These are phyloP conservation scores for Mortierella sp. DNA, from an alignment of 371 early-diverging fungal species.

Conservation along the genomic window DNA sequence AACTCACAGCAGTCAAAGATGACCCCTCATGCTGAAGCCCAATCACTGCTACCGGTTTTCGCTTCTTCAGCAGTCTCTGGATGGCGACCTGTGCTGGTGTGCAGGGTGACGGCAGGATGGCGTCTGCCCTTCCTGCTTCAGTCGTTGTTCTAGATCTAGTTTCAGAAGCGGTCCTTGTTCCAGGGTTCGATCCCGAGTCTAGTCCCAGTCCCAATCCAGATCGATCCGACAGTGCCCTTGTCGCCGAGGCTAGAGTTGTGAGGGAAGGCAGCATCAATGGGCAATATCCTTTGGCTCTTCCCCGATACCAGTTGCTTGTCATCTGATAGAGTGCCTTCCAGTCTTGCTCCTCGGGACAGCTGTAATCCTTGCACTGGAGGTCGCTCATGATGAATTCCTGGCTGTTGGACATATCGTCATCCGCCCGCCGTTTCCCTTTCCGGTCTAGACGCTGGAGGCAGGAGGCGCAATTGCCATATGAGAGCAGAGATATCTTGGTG, in stretches of 20 bases:
- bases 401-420: conserved; percentile 9
- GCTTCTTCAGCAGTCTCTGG: conserved; percentile 15
- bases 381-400: background rate
- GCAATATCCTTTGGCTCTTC: conserved; percentile 61
- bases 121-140: background rate
- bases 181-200: background rate
- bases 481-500: background rate
- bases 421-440: conserved; percentile 15
- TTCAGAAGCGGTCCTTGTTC: background rate
- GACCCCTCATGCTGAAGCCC: conserved; percentile 69
- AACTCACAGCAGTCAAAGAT: conserved; percentile 61
- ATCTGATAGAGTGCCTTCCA: conserved; percentile 70
- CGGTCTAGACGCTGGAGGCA: background rate
- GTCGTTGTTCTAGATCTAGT: background rate
- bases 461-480: background rate
- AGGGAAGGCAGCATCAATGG: conserved; percentile 47
- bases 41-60: conserved; percentile 55
- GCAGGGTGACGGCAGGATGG: background rate
- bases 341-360: conserved; percentile 16
- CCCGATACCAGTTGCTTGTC: conserved; percentile 68
- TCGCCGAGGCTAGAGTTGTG: conserved; percentile 13
- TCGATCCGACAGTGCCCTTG: conserved; percentile 19
- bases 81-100: conserved; percentile 26
- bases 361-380: background rate
- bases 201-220: background rate